A percentile compares a stretch with the other conserved stretches of the same genome.
Evolutionary conservation across 73 alveolate genomes (phyloP).

Genomic region (Paramecium caudatum): DNA sequence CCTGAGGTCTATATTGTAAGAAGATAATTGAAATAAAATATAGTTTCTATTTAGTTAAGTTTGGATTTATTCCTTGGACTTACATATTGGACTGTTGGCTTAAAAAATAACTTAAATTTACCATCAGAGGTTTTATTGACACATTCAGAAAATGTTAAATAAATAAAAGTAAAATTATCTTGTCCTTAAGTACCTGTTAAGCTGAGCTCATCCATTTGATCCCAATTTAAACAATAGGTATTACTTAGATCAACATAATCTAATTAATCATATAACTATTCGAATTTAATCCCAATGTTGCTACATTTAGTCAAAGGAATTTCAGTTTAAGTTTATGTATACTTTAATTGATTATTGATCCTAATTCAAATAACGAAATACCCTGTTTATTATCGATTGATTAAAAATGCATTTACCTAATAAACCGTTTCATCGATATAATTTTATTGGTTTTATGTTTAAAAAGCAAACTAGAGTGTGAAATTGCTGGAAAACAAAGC

Average conservation of each 20-base stretch:
- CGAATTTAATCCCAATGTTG: neutral
- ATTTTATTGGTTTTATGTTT: neutral
- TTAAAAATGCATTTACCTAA: neutral
- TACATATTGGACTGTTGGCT: neutral
- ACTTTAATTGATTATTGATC: too few species aligned
- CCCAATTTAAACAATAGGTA: constrained; percentile 41
- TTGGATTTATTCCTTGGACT: constrained; percentile 13
- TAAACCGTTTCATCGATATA: neutral
- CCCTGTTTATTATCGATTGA: neutral
- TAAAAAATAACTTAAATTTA: neutral
- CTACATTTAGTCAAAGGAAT: neutral
- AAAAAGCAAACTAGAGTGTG: neutral
- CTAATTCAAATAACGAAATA: too few species aligned
- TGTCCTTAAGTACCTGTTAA: constrained; percentile 4
- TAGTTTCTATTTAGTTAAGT: neutral
- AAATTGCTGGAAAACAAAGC: neutral
- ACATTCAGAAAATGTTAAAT: neutral
- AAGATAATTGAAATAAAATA: constrained; percentile 34
- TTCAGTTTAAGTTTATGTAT: too few species aligned
- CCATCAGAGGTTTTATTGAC: neutral
- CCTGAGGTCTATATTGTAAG: constrained; percentile 29
- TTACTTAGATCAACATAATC: neutral
- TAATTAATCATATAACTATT: neutral
- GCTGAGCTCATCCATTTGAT: neutral
- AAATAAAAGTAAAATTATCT: neutral